A percentile compares a stretch with the other conserved stretches of the same genome.
Evolutionary conservation across 139 green algal genomes (phyloP).

Genomic region (Coelastrella sp.): DNA sequence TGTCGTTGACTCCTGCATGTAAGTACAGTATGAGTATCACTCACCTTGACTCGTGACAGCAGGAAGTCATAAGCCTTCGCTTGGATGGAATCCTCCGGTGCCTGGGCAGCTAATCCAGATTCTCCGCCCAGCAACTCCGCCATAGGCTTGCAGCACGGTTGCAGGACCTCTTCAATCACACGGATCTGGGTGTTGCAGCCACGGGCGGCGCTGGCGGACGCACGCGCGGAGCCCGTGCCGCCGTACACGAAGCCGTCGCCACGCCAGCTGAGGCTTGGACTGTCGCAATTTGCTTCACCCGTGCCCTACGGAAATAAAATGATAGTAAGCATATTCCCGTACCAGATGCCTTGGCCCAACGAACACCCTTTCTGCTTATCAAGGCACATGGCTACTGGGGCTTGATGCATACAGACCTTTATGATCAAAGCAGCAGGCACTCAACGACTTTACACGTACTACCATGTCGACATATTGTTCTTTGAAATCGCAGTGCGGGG

Average conservation of each 20-base stretch:
- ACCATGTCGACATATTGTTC: too few relatives aligned
- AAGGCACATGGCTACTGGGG: too few relatives aligned
- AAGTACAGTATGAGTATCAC: too few relatives aligned
- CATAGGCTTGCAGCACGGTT: slow-evolving; percentile 49
- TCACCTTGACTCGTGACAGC: slow-evolving; percentile 30
- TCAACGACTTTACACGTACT: too few relatives aligned
- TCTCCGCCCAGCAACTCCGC: slow-evolving; percentile 14
- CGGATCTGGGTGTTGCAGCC: slow-evolving; percentile 37
- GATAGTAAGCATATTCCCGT: too few relatives aligned
- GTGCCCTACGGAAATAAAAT: slow-evolving; percentile 20
- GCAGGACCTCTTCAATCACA: slow-evolving; percentile 39
- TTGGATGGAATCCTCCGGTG: slow-evolving; percentile 16
- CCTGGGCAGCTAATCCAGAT: not conserved
- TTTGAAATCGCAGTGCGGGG: too few relatives aligned
- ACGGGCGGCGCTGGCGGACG: not conserved
- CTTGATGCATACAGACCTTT: too few relatives aligned
- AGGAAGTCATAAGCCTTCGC: slow-evolving; percentile 31
- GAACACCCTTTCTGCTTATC: too few relatives aligned
- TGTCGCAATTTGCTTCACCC: slow-evolving; percentile 34
- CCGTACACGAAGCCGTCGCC: slow-evolving; percentile 47
- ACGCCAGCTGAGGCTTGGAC: slow-evolving; percentile 37
- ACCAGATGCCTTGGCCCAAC: too few relatives aligned
- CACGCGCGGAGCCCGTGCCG: slow-evolving; percentile 2
- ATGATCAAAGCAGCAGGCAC: too few relatives aligned
- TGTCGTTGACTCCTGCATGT: too few relatives aligned